Conservation (phyloP, 2,329 filamentous ascomycete genomes). For the Bipolaris zeicola region DNA sequence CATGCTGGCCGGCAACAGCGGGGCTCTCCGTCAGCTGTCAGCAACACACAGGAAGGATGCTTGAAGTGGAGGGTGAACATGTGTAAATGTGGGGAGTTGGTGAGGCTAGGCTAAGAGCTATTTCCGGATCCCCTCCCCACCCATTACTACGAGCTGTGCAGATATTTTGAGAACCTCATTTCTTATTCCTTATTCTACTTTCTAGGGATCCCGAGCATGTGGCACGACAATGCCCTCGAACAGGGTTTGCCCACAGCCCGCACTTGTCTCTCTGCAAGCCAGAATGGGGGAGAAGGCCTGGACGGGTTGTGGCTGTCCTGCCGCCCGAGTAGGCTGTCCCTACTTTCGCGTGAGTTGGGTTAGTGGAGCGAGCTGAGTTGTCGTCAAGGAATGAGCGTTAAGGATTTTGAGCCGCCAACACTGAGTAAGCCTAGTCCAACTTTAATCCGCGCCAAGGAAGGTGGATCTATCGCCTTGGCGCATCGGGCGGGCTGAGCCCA, state of each 20-base stretch:
- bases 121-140: constrained; percentile 1
- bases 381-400: constrained; percentile 10
- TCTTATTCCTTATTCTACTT: not conserved
- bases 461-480: constrained; percentile 9
- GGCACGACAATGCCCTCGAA: too few species aligned
- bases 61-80: constrained; percentile 1
- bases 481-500: constrained; percentile 1
- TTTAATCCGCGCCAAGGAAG: not conserved
- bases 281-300: not conserved
- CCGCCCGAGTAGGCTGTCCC: not conserved
- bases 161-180: constrained; percentile 1
- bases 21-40: constrained; percentile 7
- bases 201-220: not conserved
- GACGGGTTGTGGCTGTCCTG: constrained; percentile 1
- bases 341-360: not conserved
- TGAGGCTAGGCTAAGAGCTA: constrained; percentile 1
- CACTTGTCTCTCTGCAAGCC: not conserved
- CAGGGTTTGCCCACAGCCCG: not conserved
- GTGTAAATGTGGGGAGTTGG: not conserved
- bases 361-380: constrained; percentile 13
- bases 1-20: constrained; percentile 2
- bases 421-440: constrained; percentile 1
- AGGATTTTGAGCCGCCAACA: constrained; percentile 4
- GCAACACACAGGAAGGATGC: constrained; percentile 1
- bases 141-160: not conserved